phyloP scores from a whole-genome alignment of 192 early-diverging fungal species.

The Diversispora epigaea region DNA sequence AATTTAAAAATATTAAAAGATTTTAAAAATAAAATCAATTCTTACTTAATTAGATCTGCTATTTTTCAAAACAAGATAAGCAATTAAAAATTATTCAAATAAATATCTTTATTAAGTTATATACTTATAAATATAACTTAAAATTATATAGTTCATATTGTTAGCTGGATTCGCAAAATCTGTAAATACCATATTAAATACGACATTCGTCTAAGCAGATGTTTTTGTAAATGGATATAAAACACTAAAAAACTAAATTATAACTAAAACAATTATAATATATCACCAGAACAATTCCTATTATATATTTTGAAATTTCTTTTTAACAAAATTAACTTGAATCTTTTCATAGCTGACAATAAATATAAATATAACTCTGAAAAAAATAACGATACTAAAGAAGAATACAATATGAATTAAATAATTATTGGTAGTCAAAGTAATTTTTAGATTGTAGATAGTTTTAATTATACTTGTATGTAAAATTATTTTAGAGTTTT shows the following conservation, averaged over 20 bases:
- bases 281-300: not conserved
- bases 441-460: constrained; percentile 8
- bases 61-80: not conserved
- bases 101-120: not conserved
- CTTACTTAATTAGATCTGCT: not conserved
- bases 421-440: constrained; percentile 13
- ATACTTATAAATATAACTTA: not conserved
- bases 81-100: not conserved
- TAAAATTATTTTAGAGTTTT: no score
- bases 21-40: not conserved
- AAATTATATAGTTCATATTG: not conserved
- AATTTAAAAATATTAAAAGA: not conserved
- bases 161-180: not conserved
- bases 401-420: constrained; percentile 17
- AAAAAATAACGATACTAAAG: not conserved
- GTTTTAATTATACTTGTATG: no score
- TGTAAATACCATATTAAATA: not conserved
- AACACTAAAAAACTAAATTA: not conserved
- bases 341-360: not conserved
- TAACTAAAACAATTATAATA: not conserved
- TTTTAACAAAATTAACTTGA: constrained; percentile 3
- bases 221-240: not conserved
- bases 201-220: not conserved
- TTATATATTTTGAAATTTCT: not conserved
- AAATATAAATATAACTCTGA: constrained; percentile 2